Percentiles rank a stretch among this genome's conserved stretches.
Conservation (phyloP, 2,329 filamentous ascomycete genomes). For the Sarocladium brachiariae region DNA sequence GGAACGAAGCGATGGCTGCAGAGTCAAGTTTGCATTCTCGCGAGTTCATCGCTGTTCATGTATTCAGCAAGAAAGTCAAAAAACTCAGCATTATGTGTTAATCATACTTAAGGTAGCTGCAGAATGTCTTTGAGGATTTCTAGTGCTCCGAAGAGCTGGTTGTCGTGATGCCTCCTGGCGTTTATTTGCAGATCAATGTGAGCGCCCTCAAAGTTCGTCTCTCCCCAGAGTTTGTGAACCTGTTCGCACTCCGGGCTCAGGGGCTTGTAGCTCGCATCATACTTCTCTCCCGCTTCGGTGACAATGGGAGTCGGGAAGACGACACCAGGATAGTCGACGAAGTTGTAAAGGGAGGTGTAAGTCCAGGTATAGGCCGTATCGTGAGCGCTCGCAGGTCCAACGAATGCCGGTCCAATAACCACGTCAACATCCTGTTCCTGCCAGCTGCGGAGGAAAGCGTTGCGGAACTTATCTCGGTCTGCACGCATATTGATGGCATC, state of each 20-base stretch:
- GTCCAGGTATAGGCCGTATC: conserved; percentile 30
- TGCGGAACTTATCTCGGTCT: conserved; percentile 24
- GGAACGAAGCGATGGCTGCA: conserved; percentile 21
- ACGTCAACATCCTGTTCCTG: conserved; percentile 29
- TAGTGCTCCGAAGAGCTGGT: conserved; percentile 23
- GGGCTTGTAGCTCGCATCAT: conserved; percentile 16
- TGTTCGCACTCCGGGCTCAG: conserved; percentile 23
- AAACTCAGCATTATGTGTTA: too few species aligned
- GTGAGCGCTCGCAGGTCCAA: conserved; percentile 29
- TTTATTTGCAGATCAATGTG: conserved; percentile 28
- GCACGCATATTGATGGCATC: conserved; percentile 20
- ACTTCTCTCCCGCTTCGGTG: conserved; percentile 22
- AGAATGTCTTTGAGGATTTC: conserved; percentile 14
- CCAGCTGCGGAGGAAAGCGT: conserved; percentile 27
- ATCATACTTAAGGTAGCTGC: neutral
- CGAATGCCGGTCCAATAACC: conserved; percentile 27
- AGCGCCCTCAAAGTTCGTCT: conserved; percentile 27
- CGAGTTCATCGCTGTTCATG: too few species aligned
- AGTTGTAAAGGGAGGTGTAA: conserved; percentile 31
- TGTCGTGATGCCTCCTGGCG: conserved; percentile 28
- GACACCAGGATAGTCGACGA: conserved; percentile 29
- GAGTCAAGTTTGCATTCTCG: too few species aligned
- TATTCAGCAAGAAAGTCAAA: too few species aligned
- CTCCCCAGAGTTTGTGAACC: conserved; percentile 25
- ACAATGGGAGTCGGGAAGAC: conserved; percentile 28